Percentiles rank a stretch among this genome's conserved stretches.
Evolutionary conservation across 169 alveolate genomes (phyloP).

Genomic region (Eimeria acervulina): DNA sequence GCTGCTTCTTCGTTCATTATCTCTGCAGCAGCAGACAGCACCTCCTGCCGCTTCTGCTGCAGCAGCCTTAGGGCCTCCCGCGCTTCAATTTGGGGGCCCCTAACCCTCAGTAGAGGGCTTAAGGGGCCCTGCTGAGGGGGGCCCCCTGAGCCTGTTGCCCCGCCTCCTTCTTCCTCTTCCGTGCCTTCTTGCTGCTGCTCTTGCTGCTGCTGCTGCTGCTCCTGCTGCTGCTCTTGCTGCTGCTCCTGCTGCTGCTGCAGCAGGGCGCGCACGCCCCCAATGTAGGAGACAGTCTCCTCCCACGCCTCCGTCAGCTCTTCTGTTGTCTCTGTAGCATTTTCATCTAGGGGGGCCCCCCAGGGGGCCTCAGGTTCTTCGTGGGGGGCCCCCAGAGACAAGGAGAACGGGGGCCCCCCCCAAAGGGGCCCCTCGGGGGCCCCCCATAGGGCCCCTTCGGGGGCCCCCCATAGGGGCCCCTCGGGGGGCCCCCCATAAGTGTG

Average conservation of each 20-base stretch:
- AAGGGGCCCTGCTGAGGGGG: not conserved
- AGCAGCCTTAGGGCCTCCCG: constrained; percentile 56
- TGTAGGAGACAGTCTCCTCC: not conserved
- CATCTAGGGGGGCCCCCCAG: not conserved
- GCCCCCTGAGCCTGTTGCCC: not conserved
- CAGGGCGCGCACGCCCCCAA: not conserved
- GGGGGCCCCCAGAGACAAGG: not conserved
- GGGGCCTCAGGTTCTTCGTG: not conserved
- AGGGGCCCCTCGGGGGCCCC: too few species aligned
- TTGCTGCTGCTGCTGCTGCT: not conserved
- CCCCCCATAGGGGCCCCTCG: not conserved
- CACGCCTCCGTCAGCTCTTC: not conserved
- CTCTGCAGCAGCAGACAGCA: not conserved
- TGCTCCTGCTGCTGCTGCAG: constrained; percentile 54
- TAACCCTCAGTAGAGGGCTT: not conserved
- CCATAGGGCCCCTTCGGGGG: not conserved
- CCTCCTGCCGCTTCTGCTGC: constrained; percentile 62
- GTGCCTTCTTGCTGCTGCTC: not conserved
- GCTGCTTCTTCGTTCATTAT: constrained; percentile 6
- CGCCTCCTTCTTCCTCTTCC: not conserved
- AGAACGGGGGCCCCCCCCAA: not conserved
- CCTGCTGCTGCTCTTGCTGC: not conserved
- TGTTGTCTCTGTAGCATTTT: not conserved
- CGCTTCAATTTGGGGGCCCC: not conserved
- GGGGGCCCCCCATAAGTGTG: not conserved